These are phyloP conservation scores for Claviceps humidiphila DNA, from an alignment of 2,329 filamentous ascomycete genomes.

Conservation along the genomic window DNA sequence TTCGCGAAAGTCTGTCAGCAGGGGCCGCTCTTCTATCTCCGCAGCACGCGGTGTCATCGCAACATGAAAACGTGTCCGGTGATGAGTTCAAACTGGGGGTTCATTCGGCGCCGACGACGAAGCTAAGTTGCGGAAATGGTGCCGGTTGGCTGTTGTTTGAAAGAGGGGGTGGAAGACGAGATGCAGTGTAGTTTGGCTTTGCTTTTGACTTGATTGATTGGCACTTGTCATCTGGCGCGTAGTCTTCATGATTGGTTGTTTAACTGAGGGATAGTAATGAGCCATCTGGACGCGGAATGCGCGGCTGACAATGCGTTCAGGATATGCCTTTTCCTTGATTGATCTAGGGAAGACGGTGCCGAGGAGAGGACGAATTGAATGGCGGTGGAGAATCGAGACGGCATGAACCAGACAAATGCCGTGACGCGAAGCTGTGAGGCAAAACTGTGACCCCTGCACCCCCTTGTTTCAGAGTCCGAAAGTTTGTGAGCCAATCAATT, in stretches of 20 bases:
- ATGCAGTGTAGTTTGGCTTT: neutral
- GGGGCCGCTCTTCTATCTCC: neutral
- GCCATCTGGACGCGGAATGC: neutral
- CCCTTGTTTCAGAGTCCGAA: too few species aligned
- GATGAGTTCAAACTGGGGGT: neutral
- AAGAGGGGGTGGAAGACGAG: neutral
- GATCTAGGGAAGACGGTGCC: too few species aligned
- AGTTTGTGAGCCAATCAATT: too few species aligned
- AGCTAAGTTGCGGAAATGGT: neutral
- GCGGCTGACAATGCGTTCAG: neutral
- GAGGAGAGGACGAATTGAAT: too few species aligned
- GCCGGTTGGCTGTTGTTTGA: neutral
- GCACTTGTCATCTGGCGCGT: too few species aligned
- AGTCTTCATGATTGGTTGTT: neutral
- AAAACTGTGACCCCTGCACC: too few species aligned
- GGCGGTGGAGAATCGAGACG: too few species aligned
- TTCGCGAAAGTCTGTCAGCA: neutral
- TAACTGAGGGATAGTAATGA: neutral
- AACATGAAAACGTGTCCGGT: neutral
- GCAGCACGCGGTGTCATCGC: neutral
- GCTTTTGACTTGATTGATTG: too few species aligned
- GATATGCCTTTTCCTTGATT: neutral
- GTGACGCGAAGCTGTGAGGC: too few species aligned
- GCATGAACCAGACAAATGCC: too few species aligned
- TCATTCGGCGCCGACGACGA: neutral